phyloP scores from a whole-genome alignment of 1,284 basidiomycete species.

The Afroboletus lepidellus region DNA sequence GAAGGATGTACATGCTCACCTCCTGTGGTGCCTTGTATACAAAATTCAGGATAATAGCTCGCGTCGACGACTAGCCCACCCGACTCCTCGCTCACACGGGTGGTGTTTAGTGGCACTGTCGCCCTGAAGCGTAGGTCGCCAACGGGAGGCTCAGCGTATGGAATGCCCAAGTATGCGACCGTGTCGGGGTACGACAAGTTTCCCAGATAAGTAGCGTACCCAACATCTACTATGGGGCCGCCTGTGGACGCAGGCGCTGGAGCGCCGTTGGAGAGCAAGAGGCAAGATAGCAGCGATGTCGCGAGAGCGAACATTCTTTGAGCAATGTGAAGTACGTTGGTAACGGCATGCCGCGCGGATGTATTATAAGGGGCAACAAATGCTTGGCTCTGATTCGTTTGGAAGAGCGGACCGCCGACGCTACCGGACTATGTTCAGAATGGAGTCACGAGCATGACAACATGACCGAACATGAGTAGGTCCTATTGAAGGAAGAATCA shows the following conservation, averaged over 20 bases:
- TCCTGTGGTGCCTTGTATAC: conserved; percentile 51
- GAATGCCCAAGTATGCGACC: conserved; percentile 56
- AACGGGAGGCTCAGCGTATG: conserved; percentile 56
- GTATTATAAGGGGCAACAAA: not conserved
- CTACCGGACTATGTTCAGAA: not conserved
- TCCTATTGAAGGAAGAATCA: not conserved
- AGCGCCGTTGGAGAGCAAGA: conserved; percentile 2
- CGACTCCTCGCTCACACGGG: conserved; percentile 36
- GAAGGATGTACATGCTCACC: not conserved
- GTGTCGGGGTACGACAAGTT: conserved; percentile 51
- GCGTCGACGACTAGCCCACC: conserved; percentile 46
- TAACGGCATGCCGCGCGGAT: not conserved
- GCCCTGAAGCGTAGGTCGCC: conserved; percentile 50
- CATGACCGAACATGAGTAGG: too few species aligned
- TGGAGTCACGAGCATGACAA: too few species aligned
- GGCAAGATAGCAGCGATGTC: not conserved
- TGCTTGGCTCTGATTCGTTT: not conserved
- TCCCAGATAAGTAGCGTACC: conserved; percentile 53
- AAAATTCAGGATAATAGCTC: conserved; percentile 51
- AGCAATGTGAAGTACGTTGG: not conserved
- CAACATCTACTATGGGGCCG: conserved; percentile 44
- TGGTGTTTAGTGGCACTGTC: conserved; percentile 45
- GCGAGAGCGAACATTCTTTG: not conserved
- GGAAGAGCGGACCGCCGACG: not conserved
- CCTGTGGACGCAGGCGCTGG: not conserved